Base-by-base conservation (phyloP, 805 yeast species). In the Starmera amethionina region DNA sequence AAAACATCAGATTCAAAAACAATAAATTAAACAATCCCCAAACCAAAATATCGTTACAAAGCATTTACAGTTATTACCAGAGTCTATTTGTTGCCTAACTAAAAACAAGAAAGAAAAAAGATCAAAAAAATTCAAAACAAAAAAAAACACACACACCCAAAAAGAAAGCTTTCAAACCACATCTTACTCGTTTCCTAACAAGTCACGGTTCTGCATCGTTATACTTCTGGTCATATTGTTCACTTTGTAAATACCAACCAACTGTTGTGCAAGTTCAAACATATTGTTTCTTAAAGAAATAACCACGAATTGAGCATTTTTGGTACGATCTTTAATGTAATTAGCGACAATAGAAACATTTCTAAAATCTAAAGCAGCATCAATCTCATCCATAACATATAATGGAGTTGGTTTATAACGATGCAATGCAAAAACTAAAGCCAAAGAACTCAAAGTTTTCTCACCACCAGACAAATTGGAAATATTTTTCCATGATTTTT, bases 381-480 rank as follows among this genome's bases (percentile, higher is more conserved):
- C 98, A 50, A 93, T 93, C 64, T 93, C 98, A 65, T 93, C 98
- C 98, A 93, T 93, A 31, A 93, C 97, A 58, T 93, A 93, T 37
- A 93, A 64, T 6, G 98, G 98, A 0, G 98, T 93, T 1, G 98
- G 98, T 58, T 87, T 93, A 60, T 87, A 93, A 50, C 85, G 83
- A 59, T 93, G 98, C 27, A 93, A 71, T 0, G 98, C 97, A 70
- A 93, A 93, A 3, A 93, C 98, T 50, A 93, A 68, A 0, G 98
- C 97, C 52, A 93, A 69, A 0, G 97, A 90, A 52, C 95, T 83
- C 46, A 93, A 71, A 0, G 99, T 93, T 63, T 93, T 93, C 54
- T 93, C 99, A 47, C 99, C 99, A 49, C 99, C 99, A 3, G 97
- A 88, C 42, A 93, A 64, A 54, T 93, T 93, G 15, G 95, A 78